Conservation (phyloP, 83 land plant genomes). For the Diphasiastrum complanatum region DNA sequence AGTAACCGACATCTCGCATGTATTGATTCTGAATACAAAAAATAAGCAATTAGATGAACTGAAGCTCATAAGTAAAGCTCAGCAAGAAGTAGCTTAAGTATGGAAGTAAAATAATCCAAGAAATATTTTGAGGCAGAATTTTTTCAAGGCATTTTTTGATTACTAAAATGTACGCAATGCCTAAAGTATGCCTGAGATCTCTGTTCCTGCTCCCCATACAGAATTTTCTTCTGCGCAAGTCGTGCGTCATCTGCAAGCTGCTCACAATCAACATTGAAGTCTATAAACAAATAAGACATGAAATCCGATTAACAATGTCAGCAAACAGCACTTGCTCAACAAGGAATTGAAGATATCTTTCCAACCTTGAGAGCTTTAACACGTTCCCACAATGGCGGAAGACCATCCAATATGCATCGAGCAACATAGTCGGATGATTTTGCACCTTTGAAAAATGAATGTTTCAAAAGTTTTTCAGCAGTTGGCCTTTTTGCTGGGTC, state of each 20-base stretch:
- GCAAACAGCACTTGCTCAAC: not conserved
- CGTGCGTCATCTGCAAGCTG: constrained; percentile 88
- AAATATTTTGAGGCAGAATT: no score
- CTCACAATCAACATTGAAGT: not conserved
- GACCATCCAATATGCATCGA: constrained; percentile 56
- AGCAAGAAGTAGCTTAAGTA: no score
- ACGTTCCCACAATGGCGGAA: constrained; percentile 91
- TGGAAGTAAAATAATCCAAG: no score
- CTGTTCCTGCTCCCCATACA: constrained; percentile 83
- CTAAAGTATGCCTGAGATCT: constrained; percentile 63
- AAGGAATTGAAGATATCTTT: constrained; percentile 1
- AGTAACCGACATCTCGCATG: constrained; percentile 81
- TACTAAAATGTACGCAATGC: not conserved
- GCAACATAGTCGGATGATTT: constrained; percentile 64
- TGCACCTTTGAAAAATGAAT: constrained; percentile 81
- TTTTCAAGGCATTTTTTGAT: no score
- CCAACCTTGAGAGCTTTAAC: constrained; percentile 85
- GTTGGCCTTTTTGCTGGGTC: constrained; percentile 69
- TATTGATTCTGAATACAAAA: constrained; percentile 93
- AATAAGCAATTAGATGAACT: no score
- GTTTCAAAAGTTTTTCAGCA: constrained; percentile 69
- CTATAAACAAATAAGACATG: not conserved
- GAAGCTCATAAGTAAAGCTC: no score
- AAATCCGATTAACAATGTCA: not conserved
- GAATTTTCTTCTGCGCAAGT: constrained; percentile 89